Conservation (phyloP, 2,329 filamentous ascomycete genomes). For the Aschersonia sp. region DNA sequence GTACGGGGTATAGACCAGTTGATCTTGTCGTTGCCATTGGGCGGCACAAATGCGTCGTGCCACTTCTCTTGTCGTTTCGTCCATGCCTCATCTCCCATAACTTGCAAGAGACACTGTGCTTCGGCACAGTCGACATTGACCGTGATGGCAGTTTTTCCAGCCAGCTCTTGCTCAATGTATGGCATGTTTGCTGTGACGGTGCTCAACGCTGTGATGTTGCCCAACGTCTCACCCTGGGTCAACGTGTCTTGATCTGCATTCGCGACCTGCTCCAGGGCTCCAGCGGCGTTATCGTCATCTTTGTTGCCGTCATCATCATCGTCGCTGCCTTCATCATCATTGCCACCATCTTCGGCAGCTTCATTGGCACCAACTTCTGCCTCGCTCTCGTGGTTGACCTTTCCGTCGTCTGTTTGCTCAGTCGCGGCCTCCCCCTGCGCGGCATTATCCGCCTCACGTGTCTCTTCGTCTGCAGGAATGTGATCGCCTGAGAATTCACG, state of each 20-base stretch:
- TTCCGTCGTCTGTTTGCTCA: too few relatives aligned
- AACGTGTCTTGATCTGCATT: not conserved
- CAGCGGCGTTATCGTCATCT: not conserved
- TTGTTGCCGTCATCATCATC: too few relatives aligned
- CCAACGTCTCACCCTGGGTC: not conserved
- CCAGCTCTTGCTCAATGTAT: slow-evolving; percentile 3
- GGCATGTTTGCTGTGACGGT: not conserved
- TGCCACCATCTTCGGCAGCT: too few relatives aligned
- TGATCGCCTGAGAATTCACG: too few relatives aligned
- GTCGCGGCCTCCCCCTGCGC: too few relatives aligned
- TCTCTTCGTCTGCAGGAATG: too few relatives aligned
- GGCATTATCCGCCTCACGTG: too few relatives aligned
- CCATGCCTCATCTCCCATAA: slow-evolving; percentile 2
- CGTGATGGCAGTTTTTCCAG: not conserved
- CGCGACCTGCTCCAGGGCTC: not conserved
- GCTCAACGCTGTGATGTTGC: not conserved
- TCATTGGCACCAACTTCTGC: too few relatives aligned
- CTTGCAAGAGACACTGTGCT: not conserved
- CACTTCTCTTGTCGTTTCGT: not conserved
- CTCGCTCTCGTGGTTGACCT: too few relatives aligned
- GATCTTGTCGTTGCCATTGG: not conserved
- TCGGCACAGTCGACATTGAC: not conserved
- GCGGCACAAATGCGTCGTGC: not conserved
- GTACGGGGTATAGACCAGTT: not conserved
- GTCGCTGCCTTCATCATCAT: too few relatives aligned